Conservation (phyloP, 352 stramenopile genomes). For the Pythium angustatum region DNA sequence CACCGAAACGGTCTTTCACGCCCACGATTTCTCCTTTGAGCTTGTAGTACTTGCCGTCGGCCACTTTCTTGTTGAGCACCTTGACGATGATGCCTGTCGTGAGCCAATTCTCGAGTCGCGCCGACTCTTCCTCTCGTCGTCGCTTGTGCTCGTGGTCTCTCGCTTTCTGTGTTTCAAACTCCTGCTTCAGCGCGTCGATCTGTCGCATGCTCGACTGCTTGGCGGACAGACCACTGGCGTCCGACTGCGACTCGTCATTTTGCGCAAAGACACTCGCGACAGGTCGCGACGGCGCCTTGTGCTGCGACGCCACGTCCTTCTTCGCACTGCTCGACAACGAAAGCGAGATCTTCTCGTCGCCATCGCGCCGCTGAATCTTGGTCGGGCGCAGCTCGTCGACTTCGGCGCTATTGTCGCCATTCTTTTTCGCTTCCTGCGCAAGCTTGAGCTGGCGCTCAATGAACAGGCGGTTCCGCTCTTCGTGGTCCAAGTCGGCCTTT, state of each 20-base stretch:
- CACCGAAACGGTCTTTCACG: slow-evolving; percentile 82
- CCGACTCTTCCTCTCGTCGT: slow-evolving; percentile 46
- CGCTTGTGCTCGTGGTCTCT: slow-evolving; percentile 30
- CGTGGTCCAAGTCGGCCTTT: slow-evolving; percentile 89
- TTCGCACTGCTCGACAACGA: slow-evolving; percentile 29
- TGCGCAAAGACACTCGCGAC: slow-evolving; percentile 15
- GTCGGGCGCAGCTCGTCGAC: slow-evolving; percentile 45
- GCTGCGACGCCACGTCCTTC: slow-evolving; percentile 5
- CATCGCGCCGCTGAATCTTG: slow-evolving; percentile 53
- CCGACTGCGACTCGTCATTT: neutral
- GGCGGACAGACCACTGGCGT: neutral
- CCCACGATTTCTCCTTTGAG: slow-evolving; percentile 77
- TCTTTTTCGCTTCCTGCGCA: slow-evolving; percentile 40
- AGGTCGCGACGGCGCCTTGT: slow-evolving; percentile 3
- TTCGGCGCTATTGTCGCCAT: slow-evolving; percentile 7
- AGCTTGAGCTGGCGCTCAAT: slow-evolving; percentile 78
- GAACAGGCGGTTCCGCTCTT: slow-evolving; percentile 80
- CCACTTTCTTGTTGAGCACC: slow-evolving; percentile 92
- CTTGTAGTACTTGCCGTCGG: slow-evolving; percentile 88
- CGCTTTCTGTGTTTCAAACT: slow-evolving; percentile 22
- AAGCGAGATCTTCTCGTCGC: slow-evolving; percentile 42
- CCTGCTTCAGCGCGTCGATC: slow-evolving; percentile 27
- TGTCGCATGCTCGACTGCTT: neutral
- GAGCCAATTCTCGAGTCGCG: slow-evolving; percentile 91
- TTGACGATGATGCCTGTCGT: slow-evolving; percentile 92